Base-by-base conservation (phyloP, 768 basidiomycete species). In the Tricholoma furcatifolium region DNA sequence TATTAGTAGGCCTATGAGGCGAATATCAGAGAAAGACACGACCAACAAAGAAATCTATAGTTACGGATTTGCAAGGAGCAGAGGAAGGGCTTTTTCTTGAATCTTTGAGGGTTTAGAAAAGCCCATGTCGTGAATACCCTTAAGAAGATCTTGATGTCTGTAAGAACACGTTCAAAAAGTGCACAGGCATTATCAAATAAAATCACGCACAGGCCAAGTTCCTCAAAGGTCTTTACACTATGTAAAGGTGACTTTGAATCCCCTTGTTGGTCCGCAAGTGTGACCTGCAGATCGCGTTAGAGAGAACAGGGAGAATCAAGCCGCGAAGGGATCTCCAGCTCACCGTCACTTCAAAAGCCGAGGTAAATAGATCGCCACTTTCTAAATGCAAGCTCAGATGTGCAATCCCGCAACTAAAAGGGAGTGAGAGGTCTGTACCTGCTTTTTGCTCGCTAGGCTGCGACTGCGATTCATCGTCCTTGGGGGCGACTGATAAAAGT, bases 31-130 rank as follows among this genome's bases (percentile, higher is more conserved):
- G 4, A 38, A 11, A 40, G 21, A 27, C 7, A 17, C 20, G 23
- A 7, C 31, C 2, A 18, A n/a, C 17, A 14, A 30, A 31, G 2
- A 18, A 24, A 20, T 5, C 14, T 23, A 6, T 15, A 31, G 20
- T 61, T 62, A 97, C 94, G 96, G 97, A 63, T 96, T 87, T 47
- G 83, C 66, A 8, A 99, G 83, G 30, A 98, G 80, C 21, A 99
- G 78, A 1, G 97, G 97, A 6, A 98, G 75, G 17, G 97, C 97
- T 57, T 90, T 86, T 75, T 98, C 96, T 74, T 99, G 97, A 59
- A 99, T 98, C 74, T 98, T 98, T 30, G 95, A 98, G 7, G 97
- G 97, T 69, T 95, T 97, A 47, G 91, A 89, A 70, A 98, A 99
- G 18, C 92, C 92, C 83, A 97, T 89, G 41, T 88, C 87, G 65